Evolutionary conservation across 2,329 filamentous ascomycete genomes (phyloP), one percentile per base, ranked within the genome.

Genomic region (Penicillium sp.): DNA sequence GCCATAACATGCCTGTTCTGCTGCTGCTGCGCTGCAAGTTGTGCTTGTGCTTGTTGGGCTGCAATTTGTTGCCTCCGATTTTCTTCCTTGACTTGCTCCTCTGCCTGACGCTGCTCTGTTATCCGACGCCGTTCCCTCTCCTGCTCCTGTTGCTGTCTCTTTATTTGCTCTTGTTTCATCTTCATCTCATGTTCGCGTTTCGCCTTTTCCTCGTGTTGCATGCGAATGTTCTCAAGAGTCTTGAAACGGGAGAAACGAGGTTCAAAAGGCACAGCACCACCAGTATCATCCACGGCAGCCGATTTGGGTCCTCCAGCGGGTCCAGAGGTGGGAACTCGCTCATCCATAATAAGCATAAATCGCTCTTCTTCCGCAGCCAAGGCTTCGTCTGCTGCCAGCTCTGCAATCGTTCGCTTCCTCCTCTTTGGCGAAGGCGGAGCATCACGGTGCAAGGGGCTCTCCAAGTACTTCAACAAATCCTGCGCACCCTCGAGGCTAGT

Each of bases 301-400:
- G 88, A 86, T 38, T 85, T 84, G 13, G 83, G 79, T 3, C 84
- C 84, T 61, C 85, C 83, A 63, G 87, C 85, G 7, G 84, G 85
- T 21, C 84, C 82, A 4, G 85, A 83, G 15, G 83, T 82, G 46
- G 82, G 1, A 90, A 83, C 13, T 88, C 92, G 86, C 70, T 97
- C 94, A 71, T 99, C 95, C 78, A 93, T 88, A 23, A 92, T 89
- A 55, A 98, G 88, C 92, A 99, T 95, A 68, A 92, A 96, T 51
- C 92, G 87, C 77, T 99, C 93, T 66, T 92, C 89, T 62, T 93
- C 91, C 23, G 93, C 94, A 0, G 93, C 92, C 63, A 92, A 85
- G 1, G 95, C 94, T 78, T 99, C 93, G 72, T 99, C 95, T 7
- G 94, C 94, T 8, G 92, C 95, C 81, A 98, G 88, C 74, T 99